Percentiles rank a stretch among this genome's conserved stretches.
Conservation (phyloP, 805 yeast genomes). For the Lipomyces lipofer region DNA sequence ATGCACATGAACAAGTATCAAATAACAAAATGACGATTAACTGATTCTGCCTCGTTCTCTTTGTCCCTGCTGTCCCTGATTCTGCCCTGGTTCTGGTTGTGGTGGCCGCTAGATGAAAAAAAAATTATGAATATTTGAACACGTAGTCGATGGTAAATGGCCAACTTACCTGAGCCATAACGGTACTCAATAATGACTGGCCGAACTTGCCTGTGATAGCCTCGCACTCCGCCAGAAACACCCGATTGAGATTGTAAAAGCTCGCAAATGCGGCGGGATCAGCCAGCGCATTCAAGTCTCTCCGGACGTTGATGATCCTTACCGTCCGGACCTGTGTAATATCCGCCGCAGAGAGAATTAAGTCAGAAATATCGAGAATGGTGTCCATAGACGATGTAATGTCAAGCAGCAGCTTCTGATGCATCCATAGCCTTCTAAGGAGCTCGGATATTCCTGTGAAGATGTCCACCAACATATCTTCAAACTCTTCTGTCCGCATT, state of each 20-base stretch:
- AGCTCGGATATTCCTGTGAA: constrained; percentile 70
- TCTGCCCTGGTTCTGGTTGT: no score
- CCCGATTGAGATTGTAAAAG: constrained; percentile 63
- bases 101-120: no score
- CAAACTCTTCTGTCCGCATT: constrained; percentile 74
- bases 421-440: constrained; percentile 68
- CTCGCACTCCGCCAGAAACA: constrained; percentile 82
- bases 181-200: constrained; percentile 63
- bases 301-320: constrained; percentile 73
- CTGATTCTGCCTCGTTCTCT: no score
- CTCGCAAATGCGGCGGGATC: constrained; percentile 63
- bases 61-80: no score
- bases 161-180: constrained; percentile 38
- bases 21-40: no score
- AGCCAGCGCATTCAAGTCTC: constrained; percentile 63
- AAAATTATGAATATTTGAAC: no score
- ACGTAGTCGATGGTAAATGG: no score
- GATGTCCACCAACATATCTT: constrained; percentile 61
- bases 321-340: constrained; percentile 74
- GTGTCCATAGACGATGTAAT: constrained; percentile 53
- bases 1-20: no score
- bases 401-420: constrained; percentile 77
- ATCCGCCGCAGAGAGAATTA: constrained; percentile 53
- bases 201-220: constrained; percentile 67
- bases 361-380: constrained; percentile 43